A percentile compares a stretch with the other conserved stretches of the same genome.
Evolutionary conservation across 805 yeast genomes (phyloP).

Genomic region (Wickerhamiella galacta): DNA sequence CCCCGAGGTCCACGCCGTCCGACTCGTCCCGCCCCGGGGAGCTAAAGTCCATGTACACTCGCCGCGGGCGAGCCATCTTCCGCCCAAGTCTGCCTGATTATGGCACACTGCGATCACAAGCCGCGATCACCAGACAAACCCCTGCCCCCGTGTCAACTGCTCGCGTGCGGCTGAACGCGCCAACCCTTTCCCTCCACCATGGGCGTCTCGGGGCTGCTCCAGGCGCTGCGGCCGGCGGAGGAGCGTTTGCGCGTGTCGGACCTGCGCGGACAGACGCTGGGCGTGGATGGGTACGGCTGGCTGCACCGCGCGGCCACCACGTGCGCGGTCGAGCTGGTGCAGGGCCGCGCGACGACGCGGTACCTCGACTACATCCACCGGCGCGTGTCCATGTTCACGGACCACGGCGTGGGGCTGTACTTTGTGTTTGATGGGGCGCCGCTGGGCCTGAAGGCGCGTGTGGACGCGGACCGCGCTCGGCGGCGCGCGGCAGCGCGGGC

Average conservation of each 20-base stretch:
- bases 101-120: no score
- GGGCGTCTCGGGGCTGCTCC: conserved; percentile 78
- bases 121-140: background rate
- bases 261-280: conserved; percentile 60
- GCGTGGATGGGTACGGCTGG: conserved; percentile 97
- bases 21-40: background rate
- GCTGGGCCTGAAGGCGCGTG: conserved; percentile 58
- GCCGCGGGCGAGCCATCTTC: no score
- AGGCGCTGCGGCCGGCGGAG: conserved; percentile 62
- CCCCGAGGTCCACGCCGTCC: background rate
- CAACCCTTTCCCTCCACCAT: conserved; percentile 15
- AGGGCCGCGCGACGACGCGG: conserved; percentile 44
- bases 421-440: conserved; percentile 89
- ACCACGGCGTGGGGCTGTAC: conserved; percentile 61
- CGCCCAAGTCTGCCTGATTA: no score
- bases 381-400: conserved; percentile 46
- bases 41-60: no score
- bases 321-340: conserved; percentile 70
- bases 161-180: background rate
- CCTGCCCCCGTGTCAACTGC: background rate
- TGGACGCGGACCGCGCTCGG: conserved; percentile 47
- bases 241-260: conserved; percentile 37
- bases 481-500: conserved; percentile 37
- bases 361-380: conserved; percentile 48
- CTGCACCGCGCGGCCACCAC: conserved; percentile 70